These are phyloP conservation scores for Lachnellula hyalina DNA, from an alignment of 2,329 filamentous ascomycete species.

Conservation along the genomic window DNA sequence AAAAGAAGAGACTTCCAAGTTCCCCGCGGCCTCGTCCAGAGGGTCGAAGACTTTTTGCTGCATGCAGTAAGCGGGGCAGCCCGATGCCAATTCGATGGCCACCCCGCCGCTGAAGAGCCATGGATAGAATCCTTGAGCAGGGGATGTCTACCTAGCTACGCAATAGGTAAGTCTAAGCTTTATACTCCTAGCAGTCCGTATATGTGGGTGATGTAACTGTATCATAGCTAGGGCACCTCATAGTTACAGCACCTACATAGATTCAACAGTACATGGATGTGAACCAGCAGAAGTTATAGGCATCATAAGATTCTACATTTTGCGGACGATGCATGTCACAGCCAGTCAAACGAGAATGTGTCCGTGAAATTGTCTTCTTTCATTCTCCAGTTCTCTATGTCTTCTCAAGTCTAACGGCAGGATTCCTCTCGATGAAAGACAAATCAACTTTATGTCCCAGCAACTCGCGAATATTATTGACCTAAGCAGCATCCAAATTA, in stretches of 20 bases:
- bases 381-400: constrained; percentile 19
- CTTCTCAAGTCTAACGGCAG: constrained; percentile 69
- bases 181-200: not conserved
- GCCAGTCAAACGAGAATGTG: too few species aligned
- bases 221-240: too few species aligned
- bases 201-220: too few species aligned
- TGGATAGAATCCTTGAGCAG: not conserved
- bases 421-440: constrained; percentile 85
- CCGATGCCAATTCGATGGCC: not conserved
- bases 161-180: not conserved
- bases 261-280: too few species aligned
- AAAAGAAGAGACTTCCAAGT: constrained; percentile 1
- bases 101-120: not conserved
- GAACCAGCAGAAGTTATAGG: too few species aligned
- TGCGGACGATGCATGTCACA: too few species aligned
- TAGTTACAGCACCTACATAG: too few species aligned
- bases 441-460: constrained; percentile 94
- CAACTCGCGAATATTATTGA: constrained; percentile 48
- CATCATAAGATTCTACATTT: too few species aligned
- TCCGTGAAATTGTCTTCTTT: not conserved
- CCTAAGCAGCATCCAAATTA: constrained; percentile 30
- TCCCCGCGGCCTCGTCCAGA: not conserved
- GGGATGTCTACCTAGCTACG: not conserved
- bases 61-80: constrained; percentile 3
- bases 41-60: constrained; percentile 1